A percentile compares a stretch with the other conserved stretches of the same genome.
phyloP scores from a whole-genome alignment of 371 early-diverging fungal species.

The Lichtheimia ramosa region DNA sequence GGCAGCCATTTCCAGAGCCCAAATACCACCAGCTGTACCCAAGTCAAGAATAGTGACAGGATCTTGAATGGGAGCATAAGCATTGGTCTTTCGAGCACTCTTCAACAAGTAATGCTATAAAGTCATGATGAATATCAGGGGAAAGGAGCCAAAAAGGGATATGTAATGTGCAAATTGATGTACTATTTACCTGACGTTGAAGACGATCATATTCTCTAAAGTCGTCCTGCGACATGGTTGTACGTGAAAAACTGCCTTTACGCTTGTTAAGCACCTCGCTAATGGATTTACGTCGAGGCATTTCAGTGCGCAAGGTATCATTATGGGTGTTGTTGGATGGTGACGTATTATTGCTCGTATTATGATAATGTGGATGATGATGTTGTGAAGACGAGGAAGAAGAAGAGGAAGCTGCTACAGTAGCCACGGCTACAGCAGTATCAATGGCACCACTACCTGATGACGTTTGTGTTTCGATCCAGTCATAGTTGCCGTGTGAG shows the following conservation, averaged over 20 bases:
- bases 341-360: no score
- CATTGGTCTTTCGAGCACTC: slow-evolving; percentile 43
- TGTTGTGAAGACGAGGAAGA: background rate
- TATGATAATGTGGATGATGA: no score
- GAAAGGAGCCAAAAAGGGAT: no score
- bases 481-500: slow-evolving; percentile 38
- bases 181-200: slow-evolving; percentile 21
- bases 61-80: slow-evolving; percentile 20
- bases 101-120: slow-evolving; percentile 48
- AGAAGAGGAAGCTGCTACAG: background rate
- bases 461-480: slow-evolving; percentile 25
- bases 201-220: slow-evolving; percentile 25
- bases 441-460: slow-evolving; percentile 1
- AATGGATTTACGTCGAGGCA: slow-evolving; percentile 41
- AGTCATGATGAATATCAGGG: background rate
- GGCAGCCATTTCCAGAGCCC: slow-evolving; percentile 37
- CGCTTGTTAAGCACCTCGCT: slow-evolving; percentile 43
- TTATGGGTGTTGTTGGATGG: background rate
- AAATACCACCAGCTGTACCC: slow-evolving; percentile 56
- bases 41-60: slow-evolving; percentile 45
- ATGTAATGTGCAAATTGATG: no score
- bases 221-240: slow-evolving; percentile 28
- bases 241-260: slow-evolving; percentile 31
- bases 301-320: background rate
- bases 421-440: background rate